A percentile compares a stretch with the other conserved stretches of the same genome.
phyloP scores from a whole-genome alignment of 2,329 filamentous ascomycete species.

The Microcyclosporella mali region DNA sequence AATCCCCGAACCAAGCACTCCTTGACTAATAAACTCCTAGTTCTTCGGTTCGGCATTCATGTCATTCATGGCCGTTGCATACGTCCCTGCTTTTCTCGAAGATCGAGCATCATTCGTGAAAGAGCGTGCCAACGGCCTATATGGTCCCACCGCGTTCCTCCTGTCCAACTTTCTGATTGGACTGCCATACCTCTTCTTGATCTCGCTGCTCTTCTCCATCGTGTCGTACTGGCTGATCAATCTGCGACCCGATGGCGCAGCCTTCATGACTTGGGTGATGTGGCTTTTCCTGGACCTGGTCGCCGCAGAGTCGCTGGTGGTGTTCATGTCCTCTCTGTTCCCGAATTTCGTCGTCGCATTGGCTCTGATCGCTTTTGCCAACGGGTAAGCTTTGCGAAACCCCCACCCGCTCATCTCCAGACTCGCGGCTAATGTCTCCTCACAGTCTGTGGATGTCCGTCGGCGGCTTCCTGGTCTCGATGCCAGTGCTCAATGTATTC shows the following conservation, averaged over 20 bases:
- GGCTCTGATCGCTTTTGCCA: conserved; percentile 75
- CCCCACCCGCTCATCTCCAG: background rate
- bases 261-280: conserved; percentile 72
- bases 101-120: conserved; percentile 67
- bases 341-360: conserved; percentile 75
- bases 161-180: conserved; percentile 77
- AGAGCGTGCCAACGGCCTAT: conserved; percentile 75
- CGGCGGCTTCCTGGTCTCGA: conserved; percentile 72
- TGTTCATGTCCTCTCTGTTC: conserved; percentile 65
- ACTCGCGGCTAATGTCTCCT: conserved; percentile 3
- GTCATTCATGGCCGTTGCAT: conserved; percentile 60
- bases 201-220: conserved; percentile 66
- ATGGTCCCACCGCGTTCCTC: conserved; percentile 66
- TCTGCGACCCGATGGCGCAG: conserved; percentile 57
- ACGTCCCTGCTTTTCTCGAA: conserved; percentile 77
- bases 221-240: conserved; percentile 74
- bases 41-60: conserved; percentile 50
- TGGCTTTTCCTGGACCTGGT: conserved; percentile 81
- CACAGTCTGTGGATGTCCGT: conserved; percentile 72
- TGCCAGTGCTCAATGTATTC: conserved; percentile 68
- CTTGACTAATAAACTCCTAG: conserved; percentile 13
- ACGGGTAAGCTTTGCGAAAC: conserved; percentile 51
- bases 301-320: conserved; percentile 75
- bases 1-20: background rate
- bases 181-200: conserved; percentile 72